Evolutionary conservation across 257 asterid species (phyloP), one percentile per base, ranked within the genome.

Genomic region (Lavandula angustifolia): DNA sequence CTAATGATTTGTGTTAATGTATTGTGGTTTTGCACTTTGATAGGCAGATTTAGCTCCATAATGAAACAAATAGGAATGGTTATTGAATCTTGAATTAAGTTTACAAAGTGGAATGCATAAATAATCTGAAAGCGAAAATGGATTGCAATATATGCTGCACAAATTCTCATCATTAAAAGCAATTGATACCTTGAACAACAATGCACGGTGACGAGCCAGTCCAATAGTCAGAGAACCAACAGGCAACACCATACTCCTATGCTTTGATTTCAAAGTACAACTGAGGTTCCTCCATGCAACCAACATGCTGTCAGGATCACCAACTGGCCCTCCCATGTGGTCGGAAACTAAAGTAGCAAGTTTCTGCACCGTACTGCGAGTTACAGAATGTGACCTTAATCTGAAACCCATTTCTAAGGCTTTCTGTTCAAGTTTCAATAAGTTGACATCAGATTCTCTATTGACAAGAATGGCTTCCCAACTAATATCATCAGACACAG

Each of bases 171-270:
- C 31, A 17, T 48, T 61, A 40, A 70, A 69, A 68, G 67, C 58
- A 72, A 18, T 54, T 27, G 17, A 14, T 84, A 92, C 99, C 97
- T 92, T 92, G 76, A 92, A 92, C 67, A 92, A 68, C 78, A 92
- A 77, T n/a, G 99, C 97, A 56, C 99, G 92, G 54, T 92, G 99
- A 69, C 99, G 99, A 77, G 99, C 89, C 82, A 92, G 57, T 38
- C 99, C 99, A 76, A 81, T 55, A 9, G 87, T 82, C 78, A 92
- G 81, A 60, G 97, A 89, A 71, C 96, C 99, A 70, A 92, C 87
- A 69, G 96, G 97, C 67, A 92, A 79, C 77, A 92, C 97, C 91
- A 89, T 87, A 84, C 95, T 89, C 75, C 97, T 88, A n/a, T 78
- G 85, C 68, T 67, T 76, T 72, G 82, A 84, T 79, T 81, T 89